Evolutionary conservation across 176 grass and related monocot genomes (phyloP).

Genomic region (Bolboschoenus planiculmis): DNA sequence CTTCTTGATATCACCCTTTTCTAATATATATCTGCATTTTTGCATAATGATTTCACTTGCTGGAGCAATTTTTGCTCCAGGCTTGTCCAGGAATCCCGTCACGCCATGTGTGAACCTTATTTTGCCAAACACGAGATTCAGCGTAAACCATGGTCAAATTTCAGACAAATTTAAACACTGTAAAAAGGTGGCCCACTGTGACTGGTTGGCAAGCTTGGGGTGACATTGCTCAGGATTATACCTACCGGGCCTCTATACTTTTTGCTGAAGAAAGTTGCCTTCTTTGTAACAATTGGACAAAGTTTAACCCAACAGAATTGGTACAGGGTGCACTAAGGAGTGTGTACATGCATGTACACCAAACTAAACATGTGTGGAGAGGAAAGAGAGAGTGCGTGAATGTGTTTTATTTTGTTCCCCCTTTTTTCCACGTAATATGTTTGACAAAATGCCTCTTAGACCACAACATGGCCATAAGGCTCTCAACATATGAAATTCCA

Average conservation of each 20-base stretch:
- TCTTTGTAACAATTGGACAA: background rate
- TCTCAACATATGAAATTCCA: background rate
- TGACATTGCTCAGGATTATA: background rate
- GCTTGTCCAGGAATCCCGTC: background rate
- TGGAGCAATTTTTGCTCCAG: too few species aligned
- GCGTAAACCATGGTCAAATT: background rate
- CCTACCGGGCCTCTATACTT: background rate
- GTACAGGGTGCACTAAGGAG: background rate
- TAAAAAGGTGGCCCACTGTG: background rate
- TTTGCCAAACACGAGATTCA: background rate
- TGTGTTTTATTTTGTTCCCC: background rate
- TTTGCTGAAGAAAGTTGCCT: background rate
- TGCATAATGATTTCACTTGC: too few species aligned
- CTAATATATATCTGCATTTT: background rate
- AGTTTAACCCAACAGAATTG: background rate
- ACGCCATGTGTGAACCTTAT: background rate
- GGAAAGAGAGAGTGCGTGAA: background rate
- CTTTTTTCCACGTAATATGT: background rate
- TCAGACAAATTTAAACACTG: too few species aligned
- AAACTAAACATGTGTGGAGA: background rate
- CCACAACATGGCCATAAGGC: background rate
- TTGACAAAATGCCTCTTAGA: constrained; percentile 1
- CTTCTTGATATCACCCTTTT: background rate
- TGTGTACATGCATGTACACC: background rate
- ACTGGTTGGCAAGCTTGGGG: background rate